Base-by-base conservation (phyloP, 2,329 filamentous ascomycete species). In the Pseudogymnoascus sp. region DNA sequence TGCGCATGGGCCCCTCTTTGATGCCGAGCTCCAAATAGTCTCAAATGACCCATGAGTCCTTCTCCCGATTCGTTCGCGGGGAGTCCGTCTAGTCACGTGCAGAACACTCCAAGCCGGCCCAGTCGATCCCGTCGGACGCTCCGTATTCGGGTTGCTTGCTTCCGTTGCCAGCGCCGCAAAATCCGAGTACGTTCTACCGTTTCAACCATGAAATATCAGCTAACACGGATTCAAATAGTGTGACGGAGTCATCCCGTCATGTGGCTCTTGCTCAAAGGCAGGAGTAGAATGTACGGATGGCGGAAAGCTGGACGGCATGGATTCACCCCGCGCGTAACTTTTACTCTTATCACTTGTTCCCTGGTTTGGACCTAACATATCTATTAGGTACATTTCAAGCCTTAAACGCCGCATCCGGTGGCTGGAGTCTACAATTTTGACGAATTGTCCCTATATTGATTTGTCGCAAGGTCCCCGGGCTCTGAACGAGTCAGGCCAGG, bases 161-260 rank as follows among this genome's bases (percentile, higher is more conserved):
- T 63, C n/a, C 47, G 75, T 4, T 82, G 80, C 63, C 80, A 82
- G 65, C 73, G 77, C 45, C 74, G 80, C 26, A 82, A 82, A 70
- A 81, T 82, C 68, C 76, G 76, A 54, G 78, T 79, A 72, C 23
- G 74, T 26, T 37, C 23, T 8, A 16, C 31, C 45, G 60, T 26
- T 57, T 18, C 40, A 26, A 23, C 14, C 1, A 8, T 54, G 21
- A 29, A 14, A 11, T 47, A 16, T 23, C 10, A 16, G 5, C 11
- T 37, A 6, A 37, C n/a, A 34, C 16, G 69, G n/a, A 64, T 11
- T 40, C 14, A 16, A 4, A 61, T 18, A 80, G 78, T 82, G 80
- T 47, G 78, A 80, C 66, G 77, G 79, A 1, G 73, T 75, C 16
- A 62, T 74, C 0, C 79, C 79, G 1, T 67, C 72, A 0, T 80